Base-by-base conservation (phyloP, 768 basidiomycete genomes). In the Boletus vermiculosoides region DNA sequence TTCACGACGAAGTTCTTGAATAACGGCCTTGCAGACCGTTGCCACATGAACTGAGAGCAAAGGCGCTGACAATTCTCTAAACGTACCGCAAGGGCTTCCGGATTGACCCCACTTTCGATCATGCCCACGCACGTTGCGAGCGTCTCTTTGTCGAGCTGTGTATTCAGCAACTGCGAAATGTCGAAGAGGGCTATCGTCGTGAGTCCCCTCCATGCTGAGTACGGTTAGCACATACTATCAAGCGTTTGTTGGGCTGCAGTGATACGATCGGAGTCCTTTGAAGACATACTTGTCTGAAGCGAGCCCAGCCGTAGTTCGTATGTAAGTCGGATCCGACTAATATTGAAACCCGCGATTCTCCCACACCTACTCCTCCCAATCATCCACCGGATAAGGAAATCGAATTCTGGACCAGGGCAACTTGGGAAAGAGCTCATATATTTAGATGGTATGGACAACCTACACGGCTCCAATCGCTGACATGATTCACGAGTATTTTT, bases 91-190 rank as follows among this genome's bases (percentile, higher is more conserved):
- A 96, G 78, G 0, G 92, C 93, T 66, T 95, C 92, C 12, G 94
- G 92, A 71, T 95, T 96, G 46, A 90, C 90, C 18, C 94, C 94
- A 58, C 84, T 87, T 74, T 96, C 94, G 63, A 96, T 93, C 88
- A 96, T 87, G 40, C 86, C 82, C 23, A 96, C 85, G 70, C 94
- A 96, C 25, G 90, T 94, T 36, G 89, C 92, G n/a, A 96, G 82
- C 3, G 91, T 92, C 68, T 93, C 90, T 65, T 90, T 92, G 75
- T 95, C 92, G 41, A 96, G 79, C 55, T 87, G 84, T 0, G 94
- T 94, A 60, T 94, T 90, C 49, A 96, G 74, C 45, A 95, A 74
- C 73, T 94, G 91, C 20, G 94, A 93, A 54, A 96, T 90, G 57
- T 94, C 92, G 66, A 86, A 81, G 25, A 96, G 78, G 60, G 89